Percentiles rank a stretch among this genome's conserved stretches.
Evolutionary conservation across 768 basidiomycete species (phyloP).

Genomic region (Pisolithus orientalis): DNA sequence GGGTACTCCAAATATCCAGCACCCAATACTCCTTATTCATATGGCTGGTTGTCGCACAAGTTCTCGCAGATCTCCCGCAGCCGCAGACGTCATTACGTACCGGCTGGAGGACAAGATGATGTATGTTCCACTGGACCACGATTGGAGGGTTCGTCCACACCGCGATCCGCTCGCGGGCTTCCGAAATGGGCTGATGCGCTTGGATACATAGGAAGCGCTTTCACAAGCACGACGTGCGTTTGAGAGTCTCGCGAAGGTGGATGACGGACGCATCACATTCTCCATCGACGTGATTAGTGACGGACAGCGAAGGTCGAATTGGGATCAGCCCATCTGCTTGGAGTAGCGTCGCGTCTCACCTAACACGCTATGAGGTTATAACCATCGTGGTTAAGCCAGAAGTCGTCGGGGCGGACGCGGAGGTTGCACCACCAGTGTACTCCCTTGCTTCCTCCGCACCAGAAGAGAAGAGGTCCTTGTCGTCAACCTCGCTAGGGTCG

Average conservation of each 20-base stretch:
- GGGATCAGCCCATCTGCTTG: constrained; percentile 50
- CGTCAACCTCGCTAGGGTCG: not conserved
- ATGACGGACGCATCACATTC: constrained; percentile 40
- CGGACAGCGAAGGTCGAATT: constrained; percentile 32
- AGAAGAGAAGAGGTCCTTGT: not conserved
- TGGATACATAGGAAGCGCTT: constrained; percentile 38
- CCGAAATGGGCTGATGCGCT: not conserved
- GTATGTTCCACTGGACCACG: constrained; percentile 40
- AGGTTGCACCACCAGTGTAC: constrained; percentile 36
- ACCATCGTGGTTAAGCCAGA: constrained; percentile 36
- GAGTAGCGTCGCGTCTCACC: constrained; percentile 33
- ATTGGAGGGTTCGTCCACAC: constrained; percentile 35
- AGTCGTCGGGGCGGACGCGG: constrained; percentile 17
- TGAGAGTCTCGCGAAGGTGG: constrained; percentile 30
- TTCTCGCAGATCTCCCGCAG: constrained; percentile 16
- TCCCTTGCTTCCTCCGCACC: not conserved
- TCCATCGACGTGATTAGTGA: constrained; percentile 30
- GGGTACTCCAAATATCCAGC: no score
- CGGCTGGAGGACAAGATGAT: constrained; percentile 38
- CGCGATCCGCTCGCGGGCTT: not conserved
- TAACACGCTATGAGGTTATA: constrained; percentile 44
- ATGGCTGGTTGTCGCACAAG: not conserved
- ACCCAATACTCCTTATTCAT: not conserved
- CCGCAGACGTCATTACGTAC: constrained; percentile 46
- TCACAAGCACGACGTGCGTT: constrained; percentile 46